Percentiles rank a stretch among this genome's conserved stretches.
phyloP scores from a whole-genome alignment of 345 rosid species.

The Psidium guajava region DNA sequence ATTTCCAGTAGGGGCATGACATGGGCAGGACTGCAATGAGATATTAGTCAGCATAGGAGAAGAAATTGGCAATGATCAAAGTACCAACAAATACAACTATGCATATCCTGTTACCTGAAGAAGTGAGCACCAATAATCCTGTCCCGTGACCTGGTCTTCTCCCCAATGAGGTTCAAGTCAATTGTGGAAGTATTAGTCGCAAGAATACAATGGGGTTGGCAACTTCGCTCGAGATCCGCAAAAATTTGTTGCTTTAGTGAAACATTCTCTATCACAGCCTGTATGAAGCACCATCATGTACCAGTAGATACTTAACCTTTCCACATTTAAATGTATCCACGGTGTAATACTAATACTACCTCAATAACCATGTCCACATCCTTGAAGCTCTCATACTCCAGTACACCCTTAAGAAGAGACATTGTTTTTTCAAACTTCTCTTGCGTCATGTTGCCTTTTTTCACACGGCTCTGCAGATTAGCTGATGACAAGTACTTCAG shows the following conservation, averaged over 20 bases:
- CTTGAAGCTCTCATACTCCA: slow-evolving; percentile 76
- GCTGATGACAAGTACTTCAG: slow-evolving; percentile 28
- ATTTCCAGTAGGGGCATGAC: slow-evolving; percentile 95
- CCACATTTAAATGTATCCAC: neutral
- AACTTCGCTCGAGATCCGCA: slow-evolving; percentile 80
- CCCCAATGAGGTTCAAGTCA: slow-evolving; percentile 81
- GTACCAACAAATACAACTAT: neutral
- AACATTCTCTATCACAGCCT: slow-evolving; percentile 91
- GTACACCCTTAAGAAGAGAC: slow-evolving; percentile 66
- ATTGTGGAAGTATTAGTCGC: slow-evolving; percentile 96
- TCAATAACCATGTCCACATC: slow-evolving; percentile 95
- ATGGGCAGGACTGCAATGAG: slow-evolving; percentile 78
- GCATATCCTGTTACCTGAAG: slow-evolving; percentile 51
- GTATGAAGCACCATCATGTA: slow-evolving; percentile 13
- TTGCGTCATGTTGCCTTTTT: slow-evolving; percentile 69
- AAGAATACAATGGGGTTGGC: slow-evolving; percentile 77
- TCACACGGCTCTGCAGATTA: slow-evolving; percentile 83
- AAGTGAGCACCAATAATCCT: slow-evolving; percentile 95
- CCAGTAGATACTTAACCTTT: neutral
- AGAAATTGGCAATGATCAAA: neutral
- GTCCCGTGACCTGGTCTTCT: slow-evolving; percentile 66
- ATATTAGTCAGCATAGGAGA: slow-evolving; percentile 1
- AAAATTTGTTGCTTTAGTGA: slow-evolving; percentile 95
- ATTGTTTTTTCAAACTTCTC: slow-evolving; percentile 74
- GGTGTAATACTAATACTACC: slow-evolving; percentile 27